Conservation (phyloP, 371 early-diverging fungal species). For the Encephalitozoon cuniculi region DNA sequence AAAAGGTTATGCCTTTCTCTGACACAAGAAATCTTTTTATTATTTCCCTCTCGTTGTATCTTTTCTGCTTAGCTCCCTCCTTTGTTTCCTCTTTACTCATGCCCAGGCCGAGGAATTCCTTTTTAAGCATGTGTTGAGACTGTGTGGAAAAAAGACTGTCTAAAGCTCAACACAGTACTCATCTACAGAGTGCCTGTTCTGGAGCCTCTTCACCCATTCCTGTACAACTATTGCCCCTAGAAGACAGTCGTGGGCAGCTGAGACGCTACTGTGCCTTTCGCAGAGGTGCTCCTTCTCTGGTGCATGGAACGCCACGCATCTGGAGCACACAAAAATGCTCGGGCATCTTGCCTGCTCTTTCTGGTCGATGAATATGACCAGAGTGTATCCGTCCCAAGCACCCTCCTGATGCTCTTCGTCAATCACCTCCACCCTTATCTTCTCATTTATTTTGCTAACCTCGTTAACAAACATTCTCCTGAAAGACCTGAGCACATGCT, state of each 20-base stretch:
- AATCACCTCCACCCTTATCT: background rate
- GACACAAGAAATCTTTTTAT: conserved; percentile 39
- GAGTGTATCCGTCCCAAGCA: background rate
- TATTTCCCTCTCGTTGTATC: conserved; percentile 37
- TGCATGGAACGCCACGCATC: background rate
- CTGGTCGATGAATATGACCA: background rate
- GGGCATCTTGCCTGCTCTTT: no score
- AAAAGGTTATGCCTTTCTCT: conserved; percentile 33
- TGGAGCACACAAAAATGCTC: conserved; percentile 4
- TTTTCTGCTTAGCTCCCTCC: background rate
- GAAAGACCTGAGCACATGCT: background rate
- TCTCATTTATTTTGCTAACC: conserved; percentile 30
- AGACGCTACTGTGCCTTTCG: background rate
- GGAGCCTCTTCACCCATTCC: conserved; percentile 40
- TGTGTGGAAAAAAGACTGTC: background rate
- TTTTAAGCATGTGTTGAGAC: background rate
- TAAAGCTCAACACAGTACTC: background rate
- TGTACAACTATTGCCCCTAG: conserved; percentile 45
- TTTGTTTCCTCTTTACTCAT: background rate
- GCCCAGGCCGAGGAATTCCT: background rate
- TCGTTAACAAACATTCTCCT: conserved; percentile 14
- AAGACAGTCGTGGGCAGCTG: conserved; percentile 33
- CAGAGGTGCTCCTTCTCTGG: background rate
- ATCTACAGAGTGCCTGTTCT: background rate
- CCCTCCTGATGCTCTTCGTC: background rate